Evolutionary conservation across 2,329 filamentous ascomycete species (phyloP).

Genomic region (Pyrenochaeta sp.): DNA sequence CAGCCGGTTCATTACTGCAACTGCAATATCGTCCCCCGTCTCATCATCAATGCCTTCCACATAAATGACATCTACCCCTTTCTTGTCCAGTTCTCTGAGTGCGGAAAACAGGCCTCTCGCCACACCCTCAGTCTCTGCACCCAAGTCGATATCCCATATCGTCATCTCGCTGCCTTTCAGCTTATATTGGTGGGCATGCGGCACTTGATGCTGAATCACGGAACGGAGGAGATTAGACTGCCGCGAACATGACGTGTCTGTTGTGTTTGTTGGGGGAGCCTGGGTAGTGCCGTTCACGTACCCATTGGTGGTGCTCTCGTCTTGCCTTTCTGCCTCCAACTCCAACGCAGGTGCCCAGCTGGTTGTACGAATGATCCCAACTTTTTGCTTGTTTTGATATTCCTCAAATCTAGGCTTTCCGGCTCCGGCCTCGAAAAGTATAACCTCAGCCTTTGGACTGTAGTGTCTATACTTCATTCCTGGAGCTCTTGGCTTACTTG

Average conservation of each 20-base stretch:
- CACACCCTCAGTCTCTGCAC: conserved; percentile 73
- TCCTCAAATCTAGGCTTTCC: conserved; percentile 38
- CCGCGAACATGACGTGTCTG: conserved; percentile 4
- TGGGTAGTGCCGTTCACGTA: conserved; percentile 18
- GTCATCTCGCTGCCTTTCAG: conserved; percentile 20
- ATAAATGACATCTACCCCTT: conserved; percentile 81
- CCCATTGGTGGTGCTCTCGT: conserved; percentile 6
- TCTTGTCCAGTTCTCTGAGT: conserved; percentile 81
- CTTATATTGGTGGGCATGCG: conserved; percentile 31
- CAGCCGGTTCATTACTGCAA: conserved; percentile 65
- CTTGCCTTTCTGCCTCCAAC: conserved; percentile 9
- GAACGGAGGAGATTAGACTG: conserved; percentile 45
- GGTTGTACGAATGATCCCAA: no score
- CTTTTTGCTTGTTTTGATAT: conserved; percentile 32
- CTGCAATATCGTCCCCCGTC: conserved; percentile 76
- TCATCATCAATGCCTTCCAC: conserved; percentile 84
- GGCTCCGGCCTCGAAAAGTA: conserved; percentile 74
- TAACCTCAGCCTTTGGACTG: conserved; percentile 84
- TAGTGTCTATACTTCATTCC: conserved; percentile 99
- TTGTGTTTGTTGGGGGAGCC: not conserved
- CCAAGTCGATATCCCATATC: conserved; percentile 75
- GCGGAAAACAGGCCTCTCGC: conserved; percentile 89
- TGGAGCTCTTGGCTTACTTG: conserved; percentile 75
- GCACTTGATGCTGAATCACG: conserved; percentile 43
- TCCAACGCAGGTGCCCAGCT: conserved; percentile 30